Evolutionary conservation across 2,329 filamentous ascomycete species (phyloP).

Genomic region (Xylaria sp.): DNA sequence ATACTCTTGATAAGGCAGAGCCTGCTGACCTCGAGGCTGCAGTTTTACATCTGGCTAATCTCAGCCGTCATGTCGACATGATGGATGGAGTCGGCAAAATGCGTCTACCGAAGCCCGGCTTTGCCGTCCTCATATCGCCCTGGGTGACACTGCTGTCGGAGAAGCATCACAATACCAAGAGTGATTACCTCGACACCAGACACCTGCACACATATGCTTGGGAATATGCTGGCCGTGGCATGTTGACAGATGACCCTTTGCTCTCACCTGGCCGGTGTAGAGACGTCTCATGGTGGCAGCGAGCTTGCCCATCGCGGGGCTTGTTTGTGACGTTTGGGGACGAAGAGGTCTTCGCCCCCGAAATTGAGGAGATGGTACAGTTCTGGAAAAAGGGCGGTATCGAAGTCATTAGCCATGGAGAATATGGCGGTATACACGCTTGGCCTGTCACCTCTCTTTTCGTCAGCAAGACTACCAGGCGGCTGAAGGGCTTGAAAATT

Average conservation of each 20-base stretch:
- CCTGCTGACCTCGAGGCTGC: background rate
- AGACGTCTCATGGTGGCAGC: slow-evolving; percentile 60
- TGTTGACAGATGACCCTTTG: slow-evolving; percentile 46
- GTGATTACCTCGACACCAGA: slow-evolving; percentile 67
- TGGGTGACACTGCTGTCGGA: slow-evolving; percentile 70
- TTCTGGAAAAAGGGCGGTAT: slow-evolving; percentile 50
- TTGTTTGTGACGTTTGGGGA: slow-evolving; percentile 67
- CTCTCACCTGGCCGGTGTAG: slow-evolving; percentile 68
- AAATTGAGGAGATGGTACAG: slow-evolving; percentile 57
- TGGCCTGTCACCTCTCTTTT: slow-evolving; percentile 72
- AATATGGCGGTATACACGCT: slow-evolving; percentile 67
- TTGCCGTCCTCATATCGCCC: slow-evolving; percentile 72
- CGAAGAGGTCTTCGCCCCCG: slow-evolving; percentile 71
- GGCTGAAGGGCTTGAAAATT: slow-evolving; percentile 46
- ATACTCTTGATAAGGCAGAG: background rate
- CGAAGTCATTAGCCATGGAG: slow-evolving; percentile 52
- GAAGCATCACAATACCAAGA: slow-evolving; percentile 61
- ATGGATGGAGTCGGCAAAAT: slow-evolving; percentile 33
- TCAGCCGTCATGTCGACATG: slow-evolving; percentile 30
- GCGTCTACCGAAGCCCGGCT: slow-evolving; percentile 35
- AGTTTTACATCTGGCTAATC: slow-evolving; percentile 58
- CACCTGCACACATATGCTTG: slow-evolving; percentile 64
- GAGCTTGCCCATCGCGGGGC: slow-evolving; percentile 60
- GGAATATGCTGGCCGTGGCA: slow-evolving; percentile 56
- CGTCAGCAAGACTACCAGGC: slow-evolving; percentile 44